These are phyloP conservation scores for Alternaria solani DNA, from an alignment of 2,329 filamentous ascomycete species.

Conservation along the genomic window DNA sequence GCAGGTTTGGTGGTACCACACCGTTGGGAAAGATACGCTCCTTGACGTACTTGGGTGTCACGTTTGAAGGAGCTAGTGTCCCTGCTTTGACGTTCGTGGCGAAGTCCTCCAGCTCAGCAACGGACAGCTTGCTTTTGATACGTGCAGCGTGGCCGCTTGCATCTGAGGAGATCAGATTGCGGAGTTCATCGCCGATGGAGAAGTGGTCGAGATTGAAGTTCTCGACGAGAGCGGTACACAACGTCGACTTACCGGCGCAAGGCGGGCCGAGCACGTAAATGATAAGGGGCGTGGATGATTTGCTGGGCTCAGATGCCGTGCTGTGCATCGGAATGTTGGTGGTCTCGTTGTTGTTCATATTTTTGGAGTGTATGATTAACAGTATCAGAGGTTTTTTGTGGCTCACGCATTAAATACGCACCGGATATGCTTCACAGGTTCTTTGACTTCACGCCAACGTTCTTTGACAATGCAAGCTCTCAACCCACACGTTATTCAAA, in stretches of 20 bases:
- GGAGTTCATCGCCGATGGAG: slow-evolving; percentile 20
- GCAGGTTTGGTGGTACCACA: background rate
- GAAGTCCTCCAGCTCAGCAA: slow-evolving; percentile 7
- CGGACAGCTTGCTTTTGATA: slow-evolving; percentile 11
- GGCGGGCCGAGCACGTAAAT: slow-evolving; percentile 20
- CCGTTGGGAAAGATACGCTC: slow-evolving; percentile 15
- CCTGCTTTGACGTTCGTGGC: slow-evolving; percentile 8
- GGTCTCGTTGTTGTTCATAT: background rate
- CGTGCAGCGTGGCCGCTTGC: slow-evolving; percentile 6
- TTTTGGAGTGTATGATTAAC: background rate
- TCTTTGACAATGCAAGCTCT: background rate
- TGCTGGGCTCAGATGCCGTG: background rate
- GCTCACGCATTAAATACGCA: background rate
- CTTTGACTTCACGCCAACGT: background rate
- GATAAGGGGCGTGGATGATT: background rate
- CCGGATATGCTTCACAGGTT: background rate
- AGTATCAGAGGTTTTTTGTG: background rate
- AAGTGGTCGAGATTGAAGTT: slow-evolving; percentile 18
- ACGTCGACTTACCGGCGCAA: slow-evolving; percentile 23
- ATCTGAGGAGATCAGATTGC: slow-evolving; percentile 9
- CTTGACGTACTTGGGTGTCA: slow-evolving; percentile 12
- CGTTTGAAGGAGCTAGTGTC: slow-evolving; percentile 9
- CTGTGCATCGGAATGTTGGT: background rate
- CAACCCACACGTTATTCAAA: background rate
- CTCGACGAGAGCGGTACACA: slow-evolving; percentile 11